Conservation (phyloP, 176 grass and related monocot species). For the Poa annua region DNA sequence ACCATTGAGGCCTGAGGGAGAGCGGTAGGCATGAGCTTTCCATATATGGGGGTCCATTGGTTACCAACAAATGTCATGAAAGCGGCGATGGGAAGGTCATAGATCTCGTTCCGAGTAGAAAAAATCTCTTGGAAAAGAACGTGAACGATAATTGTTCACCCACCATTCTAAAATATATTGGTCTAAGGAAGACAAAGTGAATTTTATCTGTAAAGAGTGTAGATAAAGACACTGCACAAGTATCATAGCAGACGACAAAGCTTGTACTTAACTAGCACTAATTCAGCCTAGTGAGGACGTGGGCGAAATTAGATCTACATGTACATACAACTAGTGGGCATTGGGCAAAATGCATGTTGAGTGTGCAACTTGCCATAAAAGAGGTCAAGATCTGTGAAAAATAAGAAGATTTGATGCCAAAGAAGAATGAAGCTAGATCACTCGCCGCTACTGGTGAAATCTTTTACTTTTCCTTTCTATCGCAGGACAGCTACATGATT, state of each 20-base stretch:
- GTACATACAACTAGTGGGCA: neutral
- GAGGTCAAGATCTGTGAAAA: neutral
- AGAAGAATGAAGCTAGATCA: slow-evolving; percentile 23
- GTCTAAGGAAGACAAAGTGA: slow-evolving; percentile 28
- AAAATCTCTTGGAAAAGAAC: neutral
- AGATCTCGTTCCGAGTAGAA: no score
- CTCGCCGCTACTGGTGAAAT: neutral
- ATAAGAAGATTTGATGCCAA: slow-evolving; percentile 33
- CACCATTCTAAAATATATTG: neutral
- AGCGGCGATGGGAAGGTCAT: no score
- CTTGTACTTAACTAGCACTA: slow-evolving; percentile 26
- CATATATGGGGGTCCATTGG: no score
- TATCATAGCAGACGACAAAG: slow-evolving; percentile 2
- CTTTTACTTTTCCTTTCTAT: slow-evolving; percentile 46
- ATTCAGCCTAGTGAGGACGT: neutral
- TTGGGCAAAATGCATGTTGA: neutral
- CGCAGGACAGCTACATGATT: slow-evolving; percentile 25
- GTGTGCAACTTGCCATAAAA: neutral
- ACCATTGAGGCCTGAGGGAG: no score
- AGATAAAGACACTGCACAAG: slow-evolving; percentile 30
- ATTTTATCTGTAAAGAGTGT: neutral
- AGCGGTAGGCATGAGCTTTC: no score
- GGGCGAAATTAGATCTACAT: neutral
- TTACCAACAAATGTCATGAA: no score
- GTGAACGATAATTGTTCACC: neutral